These are phyloP conservation scores for Populus davidiana DNA, from an alignment of 345 rosid genomes.

Conservation along the genomic window DNA sequence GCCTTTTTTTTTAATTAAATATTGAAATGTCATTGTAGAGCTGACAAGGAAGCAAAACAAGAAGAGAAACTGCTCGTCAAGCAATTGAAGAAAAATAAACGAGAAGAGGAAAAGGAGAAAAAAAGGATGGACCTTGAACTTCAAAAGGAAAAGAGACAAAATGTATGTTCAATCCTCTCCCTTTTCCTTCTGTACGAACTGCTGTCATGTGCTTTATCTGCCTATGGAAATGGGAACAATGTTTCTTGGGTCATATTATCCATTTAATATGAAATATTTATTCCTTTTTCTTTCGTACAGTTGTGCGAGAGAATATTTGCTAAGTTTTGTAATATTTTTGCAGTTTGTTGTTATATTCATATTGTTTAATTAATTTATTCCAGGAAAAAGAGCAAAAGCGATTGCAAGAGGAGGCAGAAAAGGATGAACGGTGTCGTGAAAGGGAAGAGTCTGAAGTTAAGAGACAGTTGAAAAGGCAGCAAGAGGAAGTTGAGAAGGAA, in stretches of 20 bases:
- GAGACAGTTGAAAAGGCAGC: slow-evolving; percentile 62
- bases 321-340: not conserved
- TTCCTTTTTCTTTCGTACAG: too few species aligned
- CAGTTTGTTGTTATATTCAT: not conserved
- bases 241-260: not conserved
- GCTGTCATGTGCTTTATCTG: too few species aligned
- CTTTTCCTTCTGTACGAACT: not conserved
- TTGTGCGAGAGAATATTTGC: not conserved
- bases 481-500: slow-evolving; percentile 74
- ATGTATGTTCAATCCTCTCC: slow-evolving; percentile 33
- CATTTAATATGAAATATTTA: too few species aligned
- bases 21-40: slow-evolving; percentile 35
- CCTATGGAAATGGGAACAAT: not conserved
- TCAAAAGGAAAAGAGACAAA: slow-evolving; percentile 57
- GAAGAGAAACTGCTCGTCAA: slow-evolving; percentile 60
- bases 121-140: slow-evolving; percentile 64
- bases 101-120: slow-evolving; percentile 72
- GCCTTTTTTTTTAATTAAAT: not conserved
- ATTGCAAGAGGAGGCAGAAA: slow-evolving; percentile 53
- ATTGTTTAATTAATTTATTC: not conserved
- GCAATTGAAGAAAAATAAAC: slow-evolving; percentile 66
- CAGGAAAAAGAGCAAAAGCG: slow-evolving; percentile 76
- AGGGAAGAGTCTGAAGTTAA: slow-evolving; percentile 63
- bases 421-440: slow-evolving; percentile 52
- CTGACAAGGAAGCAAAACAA: slow-evolving; percentile 52